Percentiles rank a stretch among this genome's conserved stretches.
Conservation (phyloP, 2,329 filamentous ascomycete genomes). For the Neospermospora avenae region DNA sequence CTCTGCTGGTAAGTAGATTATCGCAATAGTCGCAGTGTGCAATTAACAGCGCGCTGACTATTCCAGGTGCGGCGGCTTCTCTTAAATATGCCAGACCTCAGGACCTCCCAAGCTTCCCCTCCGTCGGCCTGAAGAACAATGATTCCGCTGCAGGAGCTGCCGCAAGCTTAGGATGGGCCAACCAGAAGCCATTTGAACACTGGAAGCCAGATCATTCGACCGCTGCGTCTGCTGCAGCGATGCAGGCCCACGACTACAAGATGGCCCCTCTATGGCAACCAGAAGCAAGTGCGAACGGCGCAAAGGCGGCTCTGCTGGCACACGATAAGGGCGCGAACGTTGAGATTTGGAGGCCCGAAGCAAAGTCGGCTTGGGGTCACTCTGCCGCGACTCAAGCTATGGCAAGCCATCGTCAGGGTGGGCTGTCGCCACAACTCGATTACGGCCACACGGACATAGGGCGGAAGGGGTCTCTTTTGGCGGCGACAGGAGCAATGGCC, state of each 20-base stretch:
- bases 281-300: conserved; percentile 60
- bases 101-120: conserved; percentile 73
- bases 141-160: conserved; percentile 68
- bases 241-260: conserved; percentile 58
- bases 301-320: conserved; percentile 72
- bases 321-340: conserved; percentile 49
- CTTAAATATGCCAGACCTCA: conserved; percentile 70
- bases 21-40: background rate
- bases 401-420: conserved; percentile 43
- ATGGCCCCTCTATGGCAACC: conserved; percentile 55
- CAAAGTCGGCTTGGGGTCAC: conserved; percentile 46
- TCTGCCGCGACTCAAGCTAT: conserved; percentile 71
- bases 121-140: conserved; percentile 54
- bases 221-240: conserved; percentile 56
- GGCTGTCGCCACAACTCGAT: conserved; percentile 43
- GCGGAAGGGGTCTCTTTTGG: conserved; percentile 64
- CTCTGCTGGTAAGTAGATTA: conserved; percentile 48
- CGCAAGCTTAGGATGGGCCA: conserved; percentile 70
- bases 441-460: conserved; percentile 48
- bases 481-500: conserved; percentile 74
- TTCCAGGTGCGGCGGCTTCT: conserved; percentile 54
- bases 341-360: conserved; percentile 49
- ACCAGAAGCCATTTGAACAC: conserved; percentile 60
- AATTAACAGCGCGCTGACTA: conserved; percentile 5
- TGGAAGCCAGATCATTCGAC: conserved; percentile 64